phyloP scores from a whole-genome alignment of 768 basidiomycete genomes.

The Serendipita vermifera region DNA sequence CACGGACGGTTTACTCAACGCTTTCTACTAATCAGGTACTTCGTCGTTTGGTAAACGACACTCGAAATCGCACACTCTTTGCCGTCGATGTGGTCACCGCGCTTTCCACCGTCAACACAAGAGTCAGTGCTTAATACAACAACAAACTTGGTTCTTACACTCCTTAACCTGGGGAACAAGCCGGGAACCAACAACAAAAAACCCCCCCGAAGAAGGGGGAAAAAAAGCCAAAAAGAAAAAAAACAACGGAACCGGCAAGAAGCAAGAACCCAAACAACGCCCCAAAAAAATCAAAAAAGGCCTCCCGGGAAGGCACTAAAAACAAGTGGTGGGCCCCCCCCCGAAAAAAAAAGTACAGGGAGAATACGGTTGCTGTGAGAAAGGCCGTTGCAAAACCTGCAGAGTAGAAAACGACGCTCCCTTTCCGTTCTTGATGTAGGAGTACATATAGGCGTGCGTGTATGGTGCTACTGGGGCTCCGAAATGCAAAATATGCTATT shows the following conservation, averaged over 20 bases:
- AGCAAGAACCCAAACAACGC: conserved; percentile 86
- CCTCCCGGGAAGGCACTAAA: conserved; percentile 49
- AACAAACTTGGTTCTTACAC: background rate
- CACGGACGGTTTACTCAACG: background rate
- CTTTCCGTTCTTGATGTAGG: background rate
- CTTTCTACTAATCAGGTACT: conserved; percentile 53
- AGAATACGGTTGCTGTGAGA: conserved; percentile 87
- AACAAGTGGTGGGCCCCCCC: background rate
- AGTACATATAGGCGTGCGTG: background rate
- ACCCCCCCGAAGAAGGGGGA: conserved; percentile 96
- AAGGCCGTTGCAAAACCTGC: conserved; percentile 47
- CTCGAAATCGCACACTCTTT: conserved; percentile 94
- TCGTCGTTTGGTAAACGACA: conserved; percentile 97
- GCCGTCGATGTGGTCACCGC: conserved; percentile 90
- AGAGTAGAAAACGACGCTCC: conserved; percentile 30
- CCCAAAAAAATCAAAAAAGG: conserved; percentile 97
- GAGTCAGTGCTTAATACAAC: conserved; percentile 54
- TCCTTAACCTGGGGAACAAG: conserved; percentile 79
- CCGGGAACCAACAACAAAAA: conserved; percentile 90
- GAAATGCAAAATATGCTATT: background rate
- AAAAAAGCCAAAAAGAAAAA: conserved; percentile 99
- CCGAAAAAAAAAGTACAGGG: conserved; percentile 35
- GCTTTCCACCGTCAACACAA: conserved; percentile 99
- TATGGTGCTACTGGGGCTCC: background rate
- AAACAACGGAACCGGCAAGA: conserved; percentile 96